Base-by-base conservation (phyloP, 2,329 filamentous ascomycete species). In the Atkinsonella texensis region DNA sequence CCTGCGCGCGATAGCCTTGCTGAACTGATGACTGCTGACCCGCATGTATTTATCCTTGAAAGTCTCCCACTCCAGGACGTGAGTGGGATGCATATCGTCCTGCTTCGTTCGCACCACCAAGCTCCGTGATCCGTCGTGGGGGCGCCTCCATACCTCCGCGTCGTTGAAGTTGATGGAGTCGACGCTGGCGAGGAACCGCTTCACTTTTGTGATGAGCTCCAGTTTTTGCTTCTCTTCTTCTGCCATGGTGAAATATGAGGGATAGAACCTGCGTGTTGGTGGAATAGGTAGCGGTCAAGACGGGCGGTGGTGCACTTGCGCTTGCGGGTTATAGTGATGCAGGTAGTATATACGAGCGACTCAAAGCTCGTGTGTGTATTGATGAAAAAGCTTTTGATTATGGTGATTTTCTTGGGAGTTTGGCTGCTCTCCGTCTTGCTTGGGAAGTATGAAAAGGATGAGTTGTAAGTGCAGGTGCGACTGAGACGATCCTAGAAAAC, bases 41-140 rank as follows among this genome's bases (percentile, higher is more conserved):
- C 48, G 17, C 15, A 59, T 33, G 46, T 43, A 52, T 2, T 17
- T n/a, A 20, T 47, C 44, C 13, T 54, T 48, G 20, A 39, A 8
- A 35, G 58, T 48, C 7, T 40, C 50, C 52, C 56, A 59, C 23
- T 46, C 17, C 2, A 60, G 33, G 6, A 52, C 40, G 28, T 59
- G 57, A 28, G 48, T 33, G 1, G 56, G 55, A n/a, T 44, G 48
- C 11, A 15, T 28, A 4, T 39, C 45, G 1, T 45, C 46, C 33
- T 56, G 49, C 5, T 20, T 15, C 7, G 48, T 46, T 17, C 33
- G 8, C 31, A n/a, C 35, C 40, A 40, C 20, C 35, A 44, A 43
- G 28, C 17, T 15, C 8, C 28, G 28, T 9, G 18, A 15, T 18
- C 13, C 12, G 1, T 4, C 23, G 18, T 12, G 2, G 7, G 28